Conservation (phyloP, 2,329 filamentous ascomycete genomes). For the Nigrospora oryzae region DNA sequence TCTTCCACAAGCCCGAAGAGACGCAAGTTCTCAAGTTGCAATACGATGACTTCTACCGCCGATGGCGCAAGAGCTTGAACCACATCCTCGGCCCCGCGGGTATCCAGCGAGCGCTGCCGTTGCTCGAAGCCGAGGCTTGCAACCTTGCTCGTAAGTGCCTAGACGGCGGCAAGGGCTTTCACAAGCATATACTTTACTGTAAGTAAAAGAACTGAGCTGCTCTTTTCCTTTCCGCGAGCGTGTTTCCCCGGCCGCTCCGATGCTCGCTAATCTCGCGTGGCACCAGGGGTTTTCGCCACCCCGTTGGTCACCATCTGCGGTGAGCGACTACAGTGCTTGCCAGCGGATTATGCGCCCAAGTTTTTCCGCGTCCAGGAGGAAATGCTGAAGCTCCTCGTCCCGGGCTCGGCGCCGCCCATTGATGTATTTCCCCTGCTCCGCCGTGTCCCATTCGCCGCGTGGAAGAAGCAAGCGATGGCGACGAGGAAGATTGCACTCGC, state of each 20-base stretch:
- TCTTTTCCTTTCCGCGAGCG: too few species aligned
- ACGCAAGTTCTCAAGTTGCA: conserved; percentile 1
- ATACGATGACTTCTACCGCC: conserved; percentile 4
- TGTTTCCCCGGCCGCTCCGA: too few species aligned
- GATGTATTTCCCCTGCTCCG: conserved; percentile 8
- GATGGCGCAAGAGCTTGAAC: conserved; percentile 4
- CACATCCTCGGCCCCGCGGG: conserved; percentile 1
- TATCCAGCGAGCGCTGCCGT: conserved; percentile 2
- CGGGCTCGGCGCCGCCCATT: conserved; percentile 6
- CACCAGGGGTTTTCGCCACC: not conserved
- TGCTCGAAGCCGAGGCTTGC: conserved; percentile 3
- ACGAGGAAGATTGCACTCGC: not conserved
- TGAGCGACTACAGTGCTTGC: not conserved
- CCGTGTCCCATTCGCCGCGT: conserved; percentile 4
- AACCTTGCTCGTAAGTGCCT: conserved; percentile 1
- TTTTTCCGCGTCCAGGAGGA: conserved; percentile 5
- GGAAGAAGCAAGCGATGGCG: conserved; percentile 1
- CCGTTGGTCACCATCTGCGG: conserved; percentile 5
- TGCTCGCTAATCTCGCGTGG: too few species aligned
- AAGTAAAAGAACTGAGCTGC: too few species aligned
- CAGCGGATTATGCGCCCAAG: not conserved
- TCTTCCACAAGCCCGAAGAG: conserved; percentile 1
- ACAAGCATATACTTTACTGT: too few species aligned
- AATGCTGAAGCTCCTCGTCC: conserved; percentile 3
- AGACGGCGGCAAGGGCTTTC: not conserved